phyloP scores from a whole-genome alignment of 2,329 filamentous ascomycete genomes.

The Cercospora berteroae region DNA sequence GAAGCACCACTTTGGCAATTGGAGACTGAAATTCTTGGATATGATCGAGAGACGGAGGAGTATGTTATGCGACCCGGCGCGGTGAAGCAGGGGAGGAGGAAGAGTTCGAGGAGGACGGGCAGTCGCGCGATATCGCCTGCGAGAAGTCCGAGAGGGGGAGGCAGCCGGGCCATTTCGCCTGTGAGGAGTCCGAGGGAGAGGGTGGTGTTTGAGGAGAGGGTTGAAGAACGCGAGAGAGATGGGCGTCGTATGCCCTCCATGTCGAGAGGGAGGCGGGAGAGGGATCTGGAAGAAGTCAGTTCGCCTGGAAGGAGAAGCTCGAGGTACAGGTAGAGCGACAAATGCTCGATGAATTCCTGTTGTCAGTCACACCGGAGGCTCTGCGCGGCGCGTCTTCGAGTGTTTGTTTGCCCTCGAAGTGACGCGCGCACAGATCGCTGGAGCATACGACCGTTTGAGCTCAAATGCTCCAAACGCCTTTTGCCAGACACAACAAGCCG shows the following conservation, averaged over 20 bases:
- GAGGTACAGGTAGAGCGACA: neutral
- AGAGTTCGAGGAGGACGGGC: conserved; percentile 18
- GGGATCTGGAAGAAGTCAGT: neutral
- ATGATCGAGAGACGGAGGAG: conserved; percentile 45
- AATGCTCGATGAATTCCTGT: neutral
- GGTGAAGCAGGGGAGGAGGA: conserved; percentile 19
- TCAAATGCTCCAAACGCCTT: too few species aligned
- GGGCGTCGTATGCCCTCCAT: neutral
- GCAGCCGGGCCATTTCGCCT: conserved; percentile 5
- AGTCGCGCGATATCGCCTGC: conserved; percentile 8
- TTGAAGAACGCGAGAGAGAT: neutral
- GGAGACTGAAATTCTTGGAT: conserved; percentile 44
- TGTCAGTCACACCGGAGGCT: neutral
- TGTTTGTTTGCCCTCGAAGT: neutral
- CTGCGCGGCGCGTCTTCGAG: neutral
- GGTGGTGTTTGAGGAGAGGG: neutral
- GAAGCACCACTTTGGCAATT: conserved; percentile 48
- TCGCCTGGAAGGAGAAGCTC: neutral
- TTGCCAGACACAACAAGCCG: too few species aligned
- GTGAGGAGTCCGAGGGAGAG: conserved; percentile 5
- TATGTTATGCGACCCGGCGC: conserved; percentile 36
- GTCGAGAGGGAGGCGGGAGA: neutral
- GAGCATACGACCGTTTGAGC: neutral
- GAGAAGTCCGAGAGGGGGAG: neutral
- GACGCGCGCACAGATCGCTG: neutral